These are phyloP conservation scores for Coemansia sp. DNA, from an alignment of 192 early-diverging fungal genomes.

Conservation along the genomic window DNA sequence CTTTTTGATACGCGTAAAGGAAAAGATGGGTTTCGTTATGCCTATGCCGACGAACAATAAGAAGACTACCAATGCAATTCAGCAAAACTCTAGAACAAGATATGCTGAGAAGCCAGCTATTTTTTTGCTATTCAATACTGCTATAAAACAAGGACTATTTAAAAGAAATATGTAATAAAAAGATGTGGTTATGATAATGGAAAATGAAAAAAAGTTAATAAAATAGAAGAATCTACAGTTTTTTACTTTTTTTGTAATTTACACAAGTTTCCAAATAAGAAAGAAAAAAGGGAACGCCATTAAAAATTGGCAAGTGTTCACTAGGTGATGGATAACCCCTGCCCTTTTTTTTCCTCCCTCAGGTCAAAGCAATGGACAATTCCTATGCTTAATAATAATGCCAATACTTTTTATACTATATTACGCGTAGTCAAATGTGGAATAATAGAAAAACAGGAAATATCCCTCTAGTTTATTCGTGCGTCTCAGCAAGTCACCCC, in stretches of 20 bases:
- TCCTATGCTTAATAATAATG: background rate
- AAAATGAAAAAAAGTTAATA: background rate
- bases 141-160: background rate
- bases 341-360: background rate
- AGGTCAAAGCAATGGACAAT: background rate
- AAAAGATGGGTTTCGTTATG: background rate
- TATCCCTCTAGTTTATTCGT: too few species aligned
- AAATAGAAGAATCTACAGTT: constrained; percentile 5
- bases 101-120: too few species aligned
- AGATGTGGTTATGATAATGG: background rate
- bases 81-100: too few species aligned
- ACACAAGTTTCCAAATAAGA: background rate
- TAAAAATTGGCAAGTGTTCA: background rate
- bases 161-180: background rate
- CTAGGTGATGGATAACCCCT: background rate
- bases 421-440: background rate
- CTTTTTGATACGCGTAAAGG: background rate
- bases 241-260: background rate
- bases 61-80: background rate
- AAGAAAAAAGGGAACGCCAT: constrained; percentile 3
- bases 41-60: background rate
- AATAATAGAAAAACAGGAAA: background rate
- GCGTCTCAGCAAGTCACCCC: background rate
- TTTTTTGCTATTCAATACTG: too few species aligned
- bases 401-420: background rate